Evolutionary conservation across 257 asterid species (phyloP), one percentile per base, ranked within the genome.

Genomic region (Datura wrightii): DNA sequence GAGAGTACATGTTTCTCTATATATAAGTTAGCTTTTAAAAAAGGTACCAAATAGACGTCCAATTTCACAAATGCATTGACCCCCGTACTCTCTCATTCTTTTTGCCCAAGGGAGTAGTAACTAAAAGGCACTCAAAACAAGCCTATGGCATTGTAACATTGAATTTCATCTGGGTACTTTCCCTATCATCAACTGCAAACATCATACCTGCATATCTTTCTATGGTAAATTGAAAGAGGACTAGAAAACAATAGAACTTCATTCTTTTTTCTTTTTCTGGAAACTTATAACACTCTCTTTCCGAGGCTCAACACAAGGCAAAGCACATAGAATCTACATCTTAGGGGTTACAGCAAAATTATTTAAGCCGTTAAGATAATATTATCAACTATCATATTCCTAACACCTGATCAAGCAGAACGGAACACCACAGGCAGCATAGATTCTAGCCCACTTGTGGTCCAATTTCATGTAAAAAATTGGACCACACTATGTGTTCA

Each of bases 371-470:
- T 58, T n/a, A 58, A 58, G 65, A 58, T 58, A n/a, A n/a, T 58
- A 58, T 58, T 10, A 58, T 58, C n/a, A 58, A 24, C 36, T n/a
- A 58, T 58, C 6, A 58, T 58, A 58, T 58, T n/a, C 65, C 65
- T 58, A 58, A 58, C 65, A 58, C n/a, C 65, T 58, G 65, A 58
- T 58, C 65, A 58, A 58, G 34, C 36, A 58, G 65, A 58, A 42
- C 4, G 6, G 46, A 42, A 24, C 31, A 24, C 31, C 31, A 58
- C 6, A 58, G 36, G 1, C 65, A 58, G 36, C n/a, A 18, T 58
- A 0, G 65, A 18, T 58, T 58, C 65, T 58, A 58, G 65, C 34
- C 65, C n/a, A 58, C 65, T 58, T n/a, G 34, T 58, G 36, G 13
- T 58, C 65, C 36, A 58, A 5, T 62, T 62, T 62, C 41, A 62